Conservation (phyloP, 768 basidiomycete genomes). For the Hygrophorus russula region DNA sequence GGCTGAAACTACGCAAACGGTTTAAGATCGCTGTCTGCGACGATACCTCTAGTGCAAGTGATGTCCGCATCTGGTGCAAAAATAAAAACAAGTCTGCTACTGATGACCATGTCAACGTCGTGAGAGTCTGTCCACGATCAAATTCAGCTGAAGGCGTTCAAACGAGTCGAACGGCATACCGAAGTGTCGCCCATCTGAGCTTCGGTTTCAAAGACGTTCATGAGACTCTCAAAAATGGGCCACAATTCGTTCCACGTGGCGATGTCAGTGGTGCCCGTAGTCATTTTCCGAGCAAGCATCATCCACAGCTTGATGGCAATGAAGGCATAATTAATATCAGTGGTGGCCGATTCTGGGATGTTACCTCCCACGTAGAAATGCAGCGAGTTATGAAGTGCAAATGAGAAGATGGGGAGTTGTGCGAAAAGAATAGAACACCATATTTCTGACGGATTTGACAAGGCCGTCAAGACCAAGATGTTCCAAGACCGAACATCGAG, state of each 20-base stretch:
- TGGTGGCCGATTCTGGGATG: constrained; percentile 31
- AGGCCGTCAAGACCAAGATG: constrained; percentile 41
- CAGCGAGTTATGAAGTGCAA: constrained; percentile 34
- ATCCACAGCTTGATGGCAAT: constrained; percentile 65
- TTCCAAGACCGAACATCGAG: constrained; percentile 55
- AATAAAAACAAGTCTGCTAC: constrained; percentile 58
- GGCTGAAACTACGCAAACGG: constrained; percentile 33
- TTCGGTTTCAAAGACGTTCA: constrained; percentile 38
- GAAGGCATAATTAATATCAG: constrained; percentile 59
- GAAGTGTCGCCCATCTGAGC: constrained; percentile 27
- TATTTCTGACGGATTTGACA: constrained; percentile 27
- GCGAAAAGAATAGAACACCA: constrained; percentile 32
- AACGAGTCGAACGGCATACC: constrained; percentile 17
- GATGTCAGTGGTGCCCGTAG: constrained; percentile 5
- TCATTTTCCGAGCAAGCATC: constrained; percentile 34
- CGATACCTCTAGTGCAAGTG: constrained; percentile 42
- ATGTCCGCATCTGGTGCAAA: constrained; percentile 40
- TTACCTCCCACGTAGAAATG: constrained; percentile 24
- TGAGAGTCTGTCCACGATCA: constrained; percentile 31
- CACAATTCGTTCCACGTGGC: constrained; percentile 69
- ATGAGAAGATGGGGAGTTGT: constrained; percentile 39
- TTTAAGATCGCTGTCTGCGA: constrained; percentile 38
- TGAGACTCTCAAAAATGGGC: constrained; percentile 53
- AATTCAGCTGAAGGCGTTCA: neutral
- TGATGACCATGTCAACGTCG: constrained; percentile 45